These are phyloP conservation scores for Calonectria naviculata DNA, from an alignment of 2,329 filamentous ascomycete species.

Conservation along the genomic window DNA sequence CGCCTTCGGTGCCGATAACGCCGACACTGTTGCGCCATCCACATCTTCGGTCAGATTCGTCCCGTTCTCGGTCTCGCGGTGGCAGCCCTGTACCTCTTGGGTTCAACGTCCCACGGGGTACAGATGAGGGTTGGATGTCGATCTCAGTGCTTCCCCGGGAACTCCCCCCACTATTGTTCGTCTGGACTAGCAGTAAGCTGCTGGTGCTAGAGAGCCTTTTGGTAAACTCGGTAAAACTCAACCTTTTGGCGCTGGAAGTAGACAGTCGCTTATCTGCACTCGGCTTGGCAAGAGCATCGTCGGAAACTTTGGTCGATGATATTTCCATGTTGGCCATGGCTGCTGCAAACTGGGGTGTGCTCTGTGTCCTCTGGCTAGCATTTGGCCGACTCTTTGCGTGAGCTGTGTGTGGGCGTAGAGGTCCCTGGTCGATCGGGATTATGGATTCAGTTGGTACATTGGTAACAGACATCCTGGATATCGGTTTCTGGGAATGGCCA, in stretches of 20 bases:
- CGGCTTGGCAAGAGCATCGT: constrained; percentile 47
- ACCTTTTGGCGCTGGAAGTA: constrained; percentile 64
- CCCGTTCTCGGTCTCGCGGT: constrained; percentile 48
- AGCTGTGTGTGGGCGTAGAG: constrained; percentile 63
- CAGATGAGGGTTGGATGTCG: constrained; percentile 52
- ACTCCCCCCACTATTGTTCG: constrained; percentile 62
- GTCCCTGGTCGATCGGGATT: constrained; percentile 27
- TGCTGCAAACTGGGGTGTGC: constrained; percentile 58
- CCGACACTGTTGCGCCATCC: constrained; percentile 68
- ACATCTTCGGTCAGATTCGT: constrained; percentile 58
- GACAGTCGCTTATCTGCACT: constrained; percentile 62
- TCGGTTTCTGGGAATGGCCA: constrained; percentile 43
- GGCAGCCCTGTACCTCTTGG: constrained; percentile 49
- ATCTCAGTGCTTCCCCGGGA: constrained; percentile 60
- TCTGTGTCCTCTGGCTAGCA: constrained; percentile 57
- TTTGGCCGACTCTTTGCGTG: constrained; percentile 60
- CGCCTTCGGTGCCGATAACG: constrained; percentile 64
- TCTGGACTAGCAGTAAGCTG: constrained; percentile 69
- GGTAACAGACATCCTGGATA: constrained; percentile 48
- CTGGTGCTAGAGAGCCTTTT: constrained; percentile 71
- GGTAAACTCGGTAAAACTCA: constrained; percentile 71
- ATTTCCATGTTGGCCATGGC: constrained; percentile 38
- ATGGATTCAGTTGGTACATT: constrained; percentile 44
- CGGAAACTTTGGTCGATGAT: constrained; percentile 41
- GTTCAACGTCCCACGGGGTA: constrained; percentile 54